Evolutionary conservation across 768 basidiomycete genomes (phyloP), one percentile per base, ranked within the genome.

Genomic region (Tricholoma furcatifolium): DNA sequence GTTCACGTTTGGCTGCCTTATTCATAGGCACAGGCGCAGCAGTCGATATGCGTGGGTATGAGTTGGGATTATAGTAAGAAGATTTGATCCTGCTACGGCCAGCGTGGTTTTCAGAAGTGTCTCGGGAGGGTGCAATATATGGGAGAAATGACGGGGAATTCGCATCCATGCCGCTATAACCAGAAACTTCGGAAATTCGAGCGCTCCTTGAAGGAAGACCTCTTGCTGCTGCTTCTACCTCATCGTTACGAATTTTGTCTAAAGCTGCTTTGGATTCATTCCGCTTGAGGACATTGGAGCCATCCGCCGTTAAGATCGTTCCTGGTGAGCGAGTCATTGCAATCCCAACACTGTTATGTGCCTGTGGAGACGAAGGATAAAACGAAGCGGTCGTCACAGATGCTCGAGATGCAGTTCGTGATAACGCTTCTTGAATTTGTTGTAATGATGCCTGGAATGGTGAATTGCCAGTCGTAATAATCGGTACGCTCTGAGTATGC

Each of bases 51-150:
- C 82, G 82, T 61, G 79, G 76, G 67, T 82, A 78, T 35, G 74
- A 66, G 6, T 80, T 75, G 4, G 79, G 74, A 8, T 79, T 76
- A 53, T 81, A 83, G 61, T 89, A 86, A 6, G 85, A 77, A 8
- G 86, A 87, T 64, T 87, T 85, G 58, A 88, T 83, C 32, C 79
- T 80, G 43, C 78, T 80, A 34, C 87, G 82, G 35, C 87, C 83
- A 51, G 79, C 81, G 18, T 54, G 51, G 11, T 55, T 62, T 14
- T 58, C 48, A 39, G 60, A 56, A 43, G 60, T 69, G 31, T 52
- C 56, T 45, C 65, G 65, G 39, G 62, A 66, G 6, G 59, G 60
- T 53, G 39, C 57, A 42, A 50, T 63, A 57, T 32, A 67, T 50
- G 42, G 60, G 56, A 47, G 65, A 67, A 55, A 62, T 52, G 50